Base-by-base conservation (phyloP, 306 rosid genomes). In the Quercus alba region DNA sequence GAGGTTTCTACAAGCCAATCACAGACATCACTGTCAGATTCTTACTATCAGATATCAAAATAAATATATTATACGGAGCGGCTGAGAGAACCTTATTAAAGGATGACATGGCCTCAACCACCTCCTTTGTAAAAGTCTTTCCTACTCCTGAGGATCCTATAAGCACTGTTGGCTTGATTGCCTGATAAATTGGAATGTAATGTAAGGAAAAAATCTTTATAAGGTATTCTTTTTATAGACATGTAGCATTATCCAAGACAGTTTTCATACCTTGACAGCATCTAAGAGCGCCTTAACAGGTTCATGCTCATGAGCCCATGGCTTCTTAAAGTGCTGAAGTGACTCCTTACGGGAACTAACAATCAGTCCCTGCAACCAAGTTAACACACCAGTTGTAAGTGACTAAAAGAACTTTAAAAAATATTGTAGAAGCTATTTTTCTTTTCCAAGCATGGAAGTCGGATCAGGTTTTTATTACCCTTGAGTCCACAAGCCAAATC, bases 271-370 rank as follows among this genome's bases (percentile, higher is more conserved):
- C 97, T 91, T 88, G 80, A 95, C 94, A 69, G 97, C 98, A 30
- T 85, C 90, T 19, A 87, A 81, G 74, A 95, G 97, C 33, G 81
- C 92, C 89, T 85, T 91, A 17, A 95, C 86, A 28, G 94, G 92
- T 68, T 91, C 92, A 85, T 93, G 99, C 59, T 90, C 98, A 82
- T 95, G 99, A 35, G 99, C 99, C 98, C 99, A 95, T 52, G 98
- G 97, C 91, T 88, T 88, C 89, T 95, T 95, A 73, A 95, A 95
- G 30, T 89, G 98, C 88, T 95, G 99, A 82, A 95, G 96, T 25
- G 96, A 91, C 71, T 81, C 92, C 30, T 83, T 0, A 72, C 99
- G 96, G 76, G 98, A 91, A 19, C 84, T 87, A 75, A 95, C 96
- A 74, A 95, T 93, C 81, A 95, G 84, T 49, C 99, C 99, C 98